Conservation (phyloP, 2,329 filamentous ascomycete species). For the Chaetomium sp. region DNA sequence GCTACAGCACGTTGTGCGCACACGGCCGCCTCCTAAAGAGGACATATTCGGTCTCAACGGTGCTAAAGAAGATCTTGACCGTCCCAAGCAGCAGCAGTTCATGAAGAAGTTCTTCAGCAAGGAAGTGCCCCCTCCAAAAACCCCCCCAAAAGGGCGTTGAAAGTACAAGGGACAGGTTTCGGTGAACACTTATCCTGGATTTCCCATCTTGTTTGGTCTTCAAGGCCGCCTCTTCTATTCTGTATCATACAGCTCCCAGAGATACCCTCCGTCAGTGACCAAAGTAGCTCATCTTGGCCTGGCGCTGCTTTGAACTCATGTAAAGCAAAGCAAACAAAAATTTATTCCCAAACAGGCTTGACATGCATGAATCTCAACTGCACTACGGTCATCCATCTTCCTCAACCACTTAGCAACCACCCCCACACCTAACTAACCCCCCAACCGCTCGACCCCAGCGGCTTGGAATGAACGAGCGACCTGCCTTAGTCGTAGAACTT, state of each 20-base stretch:
- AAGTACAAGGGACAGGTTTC: background rate
- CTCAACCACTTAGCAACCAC: background rate
- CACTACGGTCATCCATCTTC: background rate
- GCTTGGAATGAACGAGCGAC: background rate
- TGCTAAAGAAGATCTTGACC: conserved; percentile 28
- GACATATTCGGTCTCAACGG: conserved; percentile 41
- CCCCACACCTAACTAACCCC: background rate
- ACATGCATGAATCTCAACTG: conserved; percentile 1
- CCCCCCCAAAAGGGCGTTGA: background rate
- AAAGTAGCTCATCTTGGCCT: conserved; percentile 2
- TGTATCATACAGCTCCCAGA: conserved; percentile 21
- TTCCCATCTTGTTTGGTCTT: background rate
- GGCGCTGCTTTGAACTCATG: conserved; percentile 6
- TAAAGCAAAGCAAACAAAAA: background rate
- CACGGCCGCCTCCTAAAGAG: conserved; percentile 49
- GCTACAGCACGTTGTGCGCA: conserved; percentile 63
- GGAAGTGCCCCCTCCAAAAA: conserved; percentile 1
- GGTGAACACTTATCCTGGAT: conserved; percentile 4
- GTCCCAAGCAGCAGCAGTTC: conserved; percentile 41
- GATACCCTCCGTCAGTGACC: conserved; percentile 11
- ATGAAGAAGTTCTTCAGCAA: conserved; percentile 40
- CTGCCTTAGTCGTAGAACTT: conserved; percentile 78
- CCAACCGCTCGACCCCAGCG: too few relatives aligned
- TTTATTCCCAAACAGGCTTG: conserved; percentile 4
- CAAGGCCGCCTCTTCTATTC: background rate